These are phyloP conservation scores for Taphrina populina DNA, from an alignment of 1,139 yeast genomes.

Conservation along the genomic window DNA sequence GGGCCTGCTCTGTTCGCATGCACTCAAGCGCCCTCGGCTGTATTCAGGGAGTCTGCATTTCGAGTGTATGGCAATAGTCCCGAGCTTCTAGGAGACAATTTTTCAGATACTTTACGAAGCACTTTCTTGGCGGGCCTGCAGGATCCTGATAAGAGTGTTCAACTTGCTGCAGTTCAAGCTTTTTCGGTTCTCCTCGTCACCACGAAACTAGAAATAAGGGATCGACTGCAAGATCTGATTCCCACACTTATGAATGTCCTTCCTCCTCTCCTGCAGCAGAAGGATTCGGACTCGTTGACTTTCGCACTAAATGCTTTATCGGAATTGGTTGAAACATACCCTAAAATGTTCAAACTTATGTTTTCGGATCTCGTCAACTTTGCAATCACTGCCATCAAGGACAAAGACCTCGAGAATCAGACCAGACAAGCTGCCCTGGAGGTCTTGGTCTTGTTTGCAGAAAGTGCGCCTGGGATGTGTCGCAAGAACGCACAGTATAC, in stretches of 20 bases:
- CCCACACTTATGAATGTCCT: slow-evolving; percentile 82
- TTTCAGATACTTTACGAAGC: slow-evolving; percentile 60
- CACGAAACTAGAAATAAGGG: slow-evolving; percentile 77
- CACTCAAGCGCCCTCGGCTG: slow-evolving; percentile 54
- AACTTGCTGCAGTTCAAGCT: slow-evolving; percentile 88
- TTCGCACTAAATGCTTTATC: slow-evolving; percentile 85
- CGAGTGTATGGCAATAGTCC: slow-evolving; percentile 87
- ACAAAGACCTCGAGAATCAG: slow-evolving; percentile 71
- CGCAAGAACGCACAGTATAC: slow-evolving; percentile 73
- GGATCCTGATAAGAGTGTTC: slow-evolving; percentile 74
- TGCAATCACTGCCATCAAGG: slow-evolving; percentile 75
- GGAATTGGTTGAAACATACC: slow-evolving; percentile 89
- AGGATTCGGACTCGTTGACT: slow-evolving; percentile 77
- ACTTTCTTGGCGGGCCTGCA: slow-evolving; percentile 76
- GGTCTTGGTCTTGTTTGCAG: slow-evolving; percentile 82
- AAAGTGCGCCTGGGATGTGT: slow-evolving; percentile 94
- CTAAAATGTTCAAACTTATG: slow-evolving; percentile 88
- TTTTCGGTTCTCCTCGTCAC: slow-evolving; percentile 85
- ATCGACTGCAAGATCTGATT: slow-evolving; percentile 67
- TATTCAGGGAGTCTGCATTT: slow-evolving; percentile 84
- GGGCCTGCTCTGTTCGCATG: slow-evolving; percentile 37
- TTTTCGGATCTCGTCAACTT: slow-evolving; percentile 82
- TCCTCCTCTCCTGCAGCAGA: slow-evolving; percentile 75
- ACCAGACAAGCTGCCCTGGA: slow-evolving; percentile 87
- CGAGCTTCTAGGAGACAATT: slow-evolving; percentile 62